Evolutionary conservation across 2,329 filamentous ascomycete genomes (phyloP).

Genomic region (Pseudogymnoascus sp.): DNA sequence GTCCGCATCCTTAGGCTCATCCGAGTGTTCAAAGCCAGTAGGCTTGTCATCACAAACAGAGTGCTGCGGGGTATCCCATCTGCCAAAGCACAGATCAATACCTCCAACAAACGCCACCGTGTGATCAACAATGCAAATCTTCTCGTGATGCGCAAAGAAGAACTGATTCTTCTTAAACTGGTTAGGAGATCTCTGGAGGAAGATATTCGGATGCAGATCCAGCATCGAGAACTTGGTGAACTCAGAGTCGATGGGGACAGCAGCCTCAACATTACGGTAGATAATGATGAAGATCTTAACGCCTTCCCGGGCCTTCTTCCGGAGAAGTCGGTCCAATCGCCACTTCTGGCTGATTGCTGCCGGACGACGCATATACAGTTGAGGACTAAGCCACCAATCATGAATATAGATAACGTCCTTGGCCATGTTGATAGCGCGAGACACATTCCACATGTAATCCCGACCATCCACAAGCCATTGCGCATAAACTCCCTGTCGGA

Average conservation of each 20-base stretch:
- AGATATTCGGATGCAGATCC: conserved; percentile 91
- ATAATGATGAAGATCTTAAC: conserved; percentile 98
- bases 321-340: conserved; percentile 86
- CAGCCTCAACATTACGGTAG: conserved; percentile 94
- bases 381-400: conserved; percentile 97
- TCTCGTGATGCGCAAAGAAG: conserved; percentile 98
- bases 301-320: conserved; percentile 85
- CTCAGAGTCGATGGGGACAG: conserved; percentile 94
- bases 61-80: conserved; percentile 96
- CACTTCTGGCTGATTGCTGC: conserved; percentile 96
- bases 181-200: conserved; percentile 91
- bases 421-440: conserved; percentile 90
- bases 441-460: conserved; percentile 99
- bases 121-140: conserved; percentile 93
- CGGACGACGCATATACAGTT: conserved; percentile 88
- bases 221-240: conserved; percentile 96
- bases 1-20: conserved; percentile 76
- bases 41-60: conserved; percentile 85
- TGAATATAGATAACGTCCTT: conserved; percentile 98
- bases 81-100: conserved; percentile 91
- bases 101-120: conserved; percentile 92
- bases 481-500: conserved; percentile 76
- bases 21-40: conserved; percentile 78
- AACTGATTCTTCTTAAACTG: conserved; percentile 99
- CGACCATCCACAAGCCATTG: conserved; percentile 95